Evolutionary conservation across 805 yeast genomes (phyloP), one percentile per base, ranked within the genome.

Genomic region (Teunomyces tritomae): DNA sequence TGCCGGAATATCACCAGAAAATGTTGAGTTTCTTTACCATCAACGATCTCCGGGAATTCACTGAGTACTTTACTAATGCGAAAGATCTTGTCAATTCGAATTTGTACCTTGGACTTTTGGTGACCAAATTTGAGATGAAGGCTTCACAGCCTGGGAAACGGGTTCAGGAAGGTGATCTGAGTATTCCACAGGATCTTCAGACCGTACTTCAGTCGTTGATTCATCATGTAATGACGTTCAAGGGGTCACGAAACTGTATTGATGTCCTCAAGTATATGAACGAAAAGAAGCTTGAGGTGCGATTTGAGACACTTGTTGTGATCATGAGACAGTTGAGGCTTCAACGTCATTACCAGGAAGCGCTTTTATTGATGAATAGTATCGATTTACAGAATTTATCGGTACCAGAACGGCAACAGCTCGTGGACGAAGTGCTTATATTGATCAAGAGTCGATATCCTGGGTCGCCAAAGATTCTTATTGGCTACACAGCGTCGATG

Each of bases 401-500:
- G 3, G 28, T 34, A 3, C 13, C 26, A 0, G 63, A 70, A 33
- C 58, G 63, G 32, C 17, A 17, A 1, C 33, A 49, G 14, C 51
- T 71, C 27, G 64, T 59, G 4, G 51, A 57, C 3, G 73, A 73
- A 43, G 62, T 73, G 8, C 56, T 73, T 46, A 49, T 55, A 6
- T 52, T 71, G 13, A 69, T 71, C 30, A 53, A 58, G 11, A 52
- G 50, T 8, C 64, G 64, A 48, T 73, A 59, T 46, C 56, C 65
- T 0, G 47, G 49, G 6, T 59, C 67, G 5, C 75, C 76, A 1
- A 63, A 68, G 30, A 59, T 70, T 3, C 53, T 70, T 4, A 54
- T 68, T 4, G 77, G 76, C 2, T 73, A 73, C 53, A 61, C 63
- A 28, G 61, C 64, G 0, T 56, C 71, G 1, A 49, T 69, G 14